Percentiles rank a stretch among this genome's conserved stretches.
These are phyloP conservation scores for Xylariaceae sp. DNA, from an alignment of 2,329 filamentous ascomycete genomes.

Conservation along the genomic window DNA sequence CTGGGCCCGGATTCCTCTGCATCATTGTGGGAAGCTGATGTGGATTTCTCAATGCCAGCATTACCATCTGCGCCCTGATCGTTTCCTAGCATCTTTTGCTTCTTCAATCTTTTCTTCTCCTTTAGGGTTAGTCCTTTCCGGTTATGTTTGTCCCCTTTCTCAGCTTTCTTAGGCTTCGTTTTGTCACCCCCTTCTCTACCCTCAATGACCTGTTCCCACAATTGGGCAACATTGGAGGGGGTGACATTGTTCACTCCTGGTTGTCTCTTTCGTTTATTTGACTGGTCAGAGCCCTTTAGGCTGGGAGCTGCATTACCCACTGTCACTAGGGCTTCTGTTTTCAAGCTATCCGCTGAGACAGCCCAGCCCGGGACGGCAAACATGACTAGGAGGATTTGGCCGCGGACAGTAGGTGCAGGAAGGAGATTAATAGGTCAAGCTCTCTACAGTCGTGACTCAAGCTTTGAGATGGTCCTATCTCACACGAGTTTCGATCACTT, in stretches of 20 bases:
- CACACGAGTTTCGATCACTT: too few species aligned
- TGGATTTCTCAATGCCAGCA: conserved; percentile 10
- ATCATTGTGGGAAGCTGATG: conserved; percentile 7
- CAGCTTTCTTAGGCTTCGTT: conserved; percentile 29
- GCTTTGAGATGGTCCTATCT: too few species aligned
- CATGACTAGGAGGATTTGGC: conserved; percentile 6
- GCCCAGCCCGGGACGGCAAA: conserved; percentile 85
- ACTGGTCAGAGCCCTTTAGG: conserved; percentile 20
- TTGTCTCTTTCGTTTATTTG: conserved; percentile 56
- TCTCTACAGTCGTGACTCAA: too few species aligned
- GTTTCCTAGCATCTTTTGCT: conserved; percentile 19
- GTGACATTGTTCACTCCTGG: conserved; percentile 49
- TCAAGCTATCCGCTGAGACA: conserved; percentile 66
- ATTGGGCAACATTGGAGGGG: conserved; percentile 65
- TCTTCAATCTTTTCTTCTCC: conserved; percentile 29
- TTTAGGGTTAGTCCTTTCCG: conserved; percentile 24
- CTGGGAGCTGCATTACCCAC: conserved; percentile 30
- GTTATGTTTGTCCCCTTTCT: conserved; percentile 14
- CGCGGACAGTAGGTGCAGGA: too few species aligned
- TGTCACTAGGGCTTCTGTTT: conserved; percentile 66
- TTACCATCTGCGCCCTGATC: conserved; percentile 6
- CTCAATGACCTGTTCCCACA: conserved; percentile 79
- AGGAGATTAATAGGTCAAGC: too few species aligned
- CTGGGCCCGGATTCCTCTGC: conserved; percentile 28
- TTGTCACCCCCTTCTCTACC: conserved; percentile 61